Conservation (phyloP, 352 stramenopile species). For the Pythium brassicae region DNA sequence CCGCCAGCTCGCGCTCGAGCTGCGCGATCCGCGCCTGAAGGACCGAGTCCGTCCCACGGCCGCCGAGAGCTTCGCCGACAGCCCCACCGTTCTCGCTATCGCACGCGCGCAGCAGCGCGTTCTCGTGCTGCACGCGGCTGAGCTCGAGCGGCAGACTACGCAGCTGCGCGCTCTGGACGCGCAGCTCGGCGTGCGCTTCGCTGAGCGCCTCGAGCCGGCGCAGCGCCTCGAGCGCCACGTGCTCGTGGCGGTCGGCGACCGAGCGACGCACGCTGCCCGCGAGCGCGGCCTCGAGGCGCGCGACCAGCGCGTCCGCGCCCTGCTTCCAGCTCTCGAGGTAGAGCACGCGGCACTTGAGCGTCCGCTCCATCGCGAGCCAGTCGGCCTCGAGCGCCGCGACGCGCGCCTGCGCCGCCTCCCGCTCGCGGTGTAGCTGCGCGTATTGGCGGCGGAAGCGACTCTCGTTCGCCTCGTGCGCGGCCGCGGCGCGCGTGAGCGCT, state of each 20-base stretch:
- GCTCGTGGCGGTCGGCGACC: constrained; percentile 39
- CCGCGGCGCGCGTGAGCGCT: constrained; percentile 72
- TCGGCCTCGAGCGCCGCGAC: constrained; percentile 51
- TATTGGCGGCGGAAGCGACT: constrained; percentile 63
- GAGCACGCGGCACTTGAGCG: constrained; percentile 83
- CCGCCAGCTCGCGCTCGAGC: constrained; percentile 45
- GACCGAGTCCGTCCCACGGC: constrained; percentile 16
- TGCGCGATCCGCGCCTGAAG: constrained; percentile 36
- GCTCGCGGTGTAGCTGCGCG: constrained; percentile 43
- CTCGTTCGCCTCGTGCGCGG: constrained; percentile 82
- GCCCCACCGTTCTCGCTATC: not conserved
- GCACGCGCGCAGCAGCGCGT: constrained; percentile 30
- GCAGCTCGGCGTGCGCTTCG: constrained; percentile 38
- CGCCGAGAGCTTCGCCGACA: too few species aligned
- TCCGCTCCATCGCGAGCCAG: constrained; percentile 86
- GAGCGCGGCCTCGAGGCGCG: constrained; percentile 56
- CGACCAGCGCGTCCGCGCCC: constrained; percentile 55
- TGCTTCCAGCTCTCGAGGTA: constrained; percentile 92
- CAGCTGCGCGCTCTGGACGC: constrained; percentile 45
- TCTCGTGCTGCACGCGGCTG: constrained; percentile 37
- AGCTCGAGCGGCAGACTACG: constrained; percentile 45
- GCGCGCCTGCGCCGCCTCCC: constrained; percentile 24
- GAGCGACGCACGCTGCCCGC: constrained; percentile 55
- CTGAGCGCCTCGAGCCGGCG: constrained; percentile 35
- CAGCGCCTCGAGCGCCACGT: constrained; percentile 24